Percentiles rank a stretch among this genome's conserved stretches.
Conservation (phyloP, 495 filamentous ascomycete species). For the Podospora sp. region DNA sequence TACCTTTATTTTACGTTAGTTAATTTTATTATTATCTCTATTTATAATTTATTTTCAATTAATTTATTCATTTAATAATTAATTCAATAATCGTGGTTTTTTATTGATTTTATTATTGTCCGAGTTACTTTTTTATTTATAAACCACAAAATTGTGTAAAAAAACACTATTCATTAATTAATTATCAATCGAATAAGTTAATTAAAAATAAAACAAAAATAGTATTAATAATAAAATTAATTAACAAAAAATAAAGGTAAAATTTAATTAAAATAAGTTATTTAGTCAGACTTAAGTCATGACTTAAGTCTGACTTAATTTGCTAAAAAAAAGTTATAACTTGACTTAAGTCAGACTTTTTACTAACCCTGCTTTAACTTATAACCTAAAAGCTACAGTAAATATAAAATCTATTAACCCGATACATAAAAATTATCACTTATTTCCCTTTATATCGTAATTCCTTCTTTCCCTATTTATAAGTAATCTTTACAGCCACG, state of each 20-base stretch:
- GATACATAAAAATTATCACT: too few relatives aligned
- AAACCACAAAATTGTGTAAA: not conserved
- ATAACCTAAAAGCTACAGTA: too few relatives aligned
- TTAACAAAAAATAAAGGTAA: not conserved
- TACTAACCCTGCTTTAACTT: too few relatives aligned
- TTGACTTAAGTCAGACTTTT: too few relatives aligned
- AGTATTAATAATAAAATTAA: not conserved
- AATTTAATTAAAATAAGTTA: not conserved
- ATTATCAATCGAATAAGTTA: not conserved
- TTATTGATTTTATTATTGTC: not conserved
- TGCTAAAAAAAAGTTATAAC: not conserved
- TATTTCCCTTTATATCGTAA: too few relatives aligned
- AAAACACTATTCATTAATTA: not conserved
- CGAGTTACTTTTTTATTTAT: not conserved
- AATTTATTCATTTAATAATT: not conserved
- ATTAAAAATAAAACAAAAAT: not conserved
- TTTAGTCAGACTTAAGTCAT: not conserved
- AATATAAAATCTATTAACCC: too few relatives aligned
- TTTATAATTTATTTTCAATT: constrained; percentile 4
- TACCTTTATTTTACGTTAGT: too few relatives aligned
- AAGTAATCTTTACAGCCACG: too few relatives aligned
- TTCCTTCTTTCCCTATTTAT: too few relatives aligned
- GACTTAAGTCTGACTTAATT: not conserved
- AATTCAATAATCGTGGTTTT: not conserved
- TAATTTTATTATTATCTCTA: not conserved